Percentiles rank a stretch among this genome's conserved stretches.
Evolutionary conservation across 2,329 filamentous ascomycete genomes (phyloP).

Genomic region (Gremmenia infestans): DNA sequence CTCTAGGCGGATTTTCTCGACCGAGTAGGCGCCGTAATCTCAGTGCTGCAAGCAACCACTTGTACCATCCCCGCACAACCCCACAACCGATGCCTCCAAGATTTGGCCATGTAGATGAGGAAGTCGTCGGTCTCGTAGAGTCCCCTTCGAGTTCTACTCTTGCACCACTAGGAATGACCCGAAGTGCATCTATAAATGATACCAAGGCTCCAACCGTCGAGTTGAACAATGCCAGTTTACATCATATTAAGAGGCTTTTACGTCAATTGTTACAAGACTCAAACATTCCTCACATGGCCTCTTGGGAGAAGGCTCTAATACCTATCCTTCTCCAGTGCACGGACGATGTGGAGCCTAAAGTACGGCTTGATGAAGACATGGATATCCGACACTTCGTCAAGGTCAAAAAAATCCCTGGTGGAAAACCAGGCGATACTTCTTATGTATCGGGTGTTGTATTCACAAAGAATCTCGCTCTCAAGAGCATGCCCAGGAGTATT

Average conservation of each 20-base stretch:
- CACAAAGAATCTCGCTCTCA: slow-evolving; percentile 92
- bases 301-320: slow-evolving; percentile 86
- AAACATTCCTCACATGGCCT: slow-evolving; percentile 63
- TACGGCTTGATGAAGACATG: slow-evolving; percentile 87
- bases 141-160: slow-evolving; percentile 17
- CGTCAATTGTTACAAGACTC: slow-evolving; percentile 77
- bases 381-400: slow-evolving; percentile 98
- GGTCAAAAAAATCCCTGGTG: slow-evolving; percentile 91
- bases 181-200: slow-evolving; percentile 79
- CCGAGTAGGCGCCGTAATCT: slow-evolving; percentile 71
- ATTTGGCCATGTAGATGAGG: slow-evolving; percentile 32
- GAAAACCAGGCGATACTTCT: slow-evolving; percentile 83
- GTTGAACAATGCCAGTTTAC: slow-evolving; percentile 79
- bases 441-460: slow-evolving; percentile 97
- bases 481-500: slow-evolving; percentile 91
- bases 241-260: slow-evolving; percentile 82
- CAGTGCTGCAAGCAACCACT: slow-evolving; percentile 71
- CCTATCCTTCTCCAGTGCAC: slow-evolving; percentile 88
- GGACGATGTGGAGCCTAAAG: slow-evolving; percentile 90
- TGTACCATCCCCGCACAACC: slow-evolving; percentile 62
- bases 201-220: slow-evolving; percentile 70
- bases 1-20: slow-evolving; percentile 54
- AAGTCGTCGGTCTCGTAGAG: slow-evolving; percentile 17
- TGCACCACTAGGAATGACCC: slow-evolving; percentile 48
- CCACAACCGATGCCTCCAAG: slow-evolving; percentile 53